Evolutionary conservation across 441 rosid species (phyloP), one percentile per base, ranked within the genome.

Genomic region (Euphorbia celastroides): DNA sequence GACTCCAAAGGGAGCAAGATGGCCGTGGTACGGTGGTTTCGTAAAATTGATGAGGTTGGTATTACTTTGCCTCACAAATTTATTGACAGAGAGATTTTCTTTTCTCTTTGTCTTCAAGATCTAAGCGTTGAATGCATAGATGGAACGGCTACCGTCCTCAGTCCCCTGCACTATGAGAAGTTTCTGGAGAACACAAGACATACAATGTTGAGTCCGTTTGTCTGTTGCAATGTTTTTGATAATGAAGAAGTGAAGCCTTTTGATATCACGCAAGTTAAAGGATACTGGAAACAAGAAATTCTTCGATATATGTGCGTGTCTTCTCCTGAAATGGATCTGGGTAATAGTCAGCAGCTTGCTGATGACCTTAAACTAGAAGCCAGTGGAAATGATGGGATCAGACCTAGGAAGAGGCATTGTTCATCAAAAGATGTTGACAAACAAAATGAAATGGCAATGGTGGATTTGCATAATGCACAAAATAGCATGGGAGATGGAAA

Each of bases 11-110:
- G 87, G 79, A 80, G 68, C 75, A 87, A 80, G 74, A 86, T 84
- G 96, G 96, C 81, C 55, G 79, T 76, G 79, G 89, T 89, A 77
- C 92, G 83, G 61, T 92, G 97, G 97, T 87, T 87, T 87, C 97
- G 89, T 87, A 84, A 82, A 80, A 84, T 84, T 82, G 96, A 86
- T 66, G 97, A 92, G 88, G 92, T 92, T 86, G 97, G 83, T 82
- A 68, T 73, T 81, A 77, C 66, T 78, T 82, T 80, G 70, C 74
- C 92, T 64, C 75, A 64, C 78, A 84, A 77, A 72, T 79, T 56
- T 77, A 83, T 75, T 79, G 90, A 81, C 82, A 80, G 85, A 78
- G 97, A 92, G 92, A 82, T 89, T 80, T 86, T 82, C 83, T 85
- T 78, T 80, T 87, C 97, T 82, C 84, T 76, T 70, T 83, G 85